Base-by-base conservation (phyloP, 257 asterid species). In the Lantana camara region DNA sequence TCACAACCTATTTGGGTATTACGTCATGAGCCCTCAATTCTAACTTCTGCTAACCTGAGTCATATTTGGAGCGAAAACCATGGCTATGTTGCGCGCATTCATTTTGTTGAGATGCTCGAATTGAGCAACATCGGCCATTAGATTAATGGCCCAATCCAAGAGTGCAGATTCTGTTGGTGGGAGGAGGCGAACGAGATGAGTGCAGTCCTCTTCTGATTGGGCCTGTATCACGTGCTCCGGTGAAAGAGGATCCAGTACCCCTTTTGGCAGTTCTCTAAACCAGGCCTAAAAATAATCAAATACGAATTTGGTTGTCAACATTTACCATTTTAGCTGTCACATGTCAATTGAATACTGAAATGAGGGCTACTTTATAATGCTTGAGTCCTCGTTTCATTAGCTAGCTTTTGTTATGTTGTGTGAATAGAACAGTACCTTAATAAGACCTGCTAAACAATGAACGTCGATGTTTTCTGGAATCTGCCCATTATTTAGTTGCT, bases 61-160 rank as follows among this genome's bases (percentile, higher is more conserved):
- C 96, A 88, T 85, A 47, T 88, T 88, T 47, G 96, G 96, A 9
- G 96, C 93, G 27, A 88, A 88, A 22, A 88, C 96, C 90, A 85
- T 81, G 49, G 90, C 93, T 2, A 85, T 58, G 61, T 87, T 87
- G 13, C 90, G 93, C 2, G 93, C 85, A 19, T 83, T 85, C 96
- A 87, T 87, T 70, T 87, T 87, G 81, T 87, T 87, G 8, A 74
- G 76, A 63, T 74, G 50, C 59, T 87, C 93, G 32, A 79, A 27
- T 72, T 87, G 84, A 40, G 96, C 96, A 57, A 85, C 86, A 63
- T 88, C 96, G 9, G 96, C 84, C 96, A 88, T 88, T n/a, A 88
- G 76, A 80, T 88, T 83, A 50, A 88, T 68, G 4, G 87, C 90
- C 96, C 96, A 88, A 61, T 88, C 93, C 63, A 88, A 53, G 7